Evolutionary conservation across 495 filamentous ascomycete species (phyloP), one percentile per base, ranked within the genome.

Genomic region (Penicillium maclennaniae): DNA sequence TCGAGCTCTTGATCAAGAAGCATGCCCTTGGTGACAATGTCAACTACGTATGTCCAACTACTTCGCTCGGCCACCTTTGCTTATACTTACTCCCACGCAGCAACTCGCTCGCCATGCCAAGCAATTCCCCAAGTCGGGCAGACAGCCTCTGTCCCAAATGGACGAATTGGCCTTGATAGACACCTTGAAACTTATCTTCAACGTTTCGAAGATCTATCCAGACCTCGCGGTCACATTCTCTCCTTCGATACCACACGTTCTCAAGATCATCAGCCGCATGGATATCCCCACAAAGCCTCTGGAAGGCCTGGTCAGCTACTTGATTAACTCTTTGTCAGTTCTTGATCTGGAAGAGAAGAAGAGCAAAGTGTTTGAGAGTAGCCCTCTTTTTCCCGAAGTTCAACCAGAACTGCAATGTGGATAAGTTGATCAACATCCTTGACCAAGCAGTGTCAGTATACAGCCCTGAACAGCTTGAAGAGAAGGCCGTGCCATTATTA

Each of bases 141-240:
- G 62, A 25, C 66, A 61, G 38, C 65, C 67, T 27, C 61, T 74
- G 5, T 67, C 83, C 25, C 79, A 86, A 3, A 88, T 91, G 76
- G 85, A 87, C 50, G 81, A 85, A 54, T 80, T 92, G 77, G 92
- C 91, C 7, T 74, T 98, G 5, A 79, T 74, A 0, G 95, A 98
- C 62, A 90, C 85, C 1, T 71, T 95, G 12, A 96, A 97, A 62
- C 75, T 98, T 40, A 69, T 96, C 7, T 98, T 95, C 73, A 97
- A 96, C 67, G 71, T 96, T 37, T 86, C 83, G 6, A 83, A 90
- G 62, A 82, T 85, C 56, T 85, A 82, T 59, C 81, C 85, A 0
- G 73, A 83, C 46, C 73, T 85, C 12, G 62, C 74, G 20, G 65
- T 62, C 17, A 67, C 74, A 1, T 95, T 95, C 65, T 80, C 83